Evolutionary conservation across 2,329 filamentous ascomycete species (phyloP).

Genomic region (Fusarium vanettenii): DNA sequence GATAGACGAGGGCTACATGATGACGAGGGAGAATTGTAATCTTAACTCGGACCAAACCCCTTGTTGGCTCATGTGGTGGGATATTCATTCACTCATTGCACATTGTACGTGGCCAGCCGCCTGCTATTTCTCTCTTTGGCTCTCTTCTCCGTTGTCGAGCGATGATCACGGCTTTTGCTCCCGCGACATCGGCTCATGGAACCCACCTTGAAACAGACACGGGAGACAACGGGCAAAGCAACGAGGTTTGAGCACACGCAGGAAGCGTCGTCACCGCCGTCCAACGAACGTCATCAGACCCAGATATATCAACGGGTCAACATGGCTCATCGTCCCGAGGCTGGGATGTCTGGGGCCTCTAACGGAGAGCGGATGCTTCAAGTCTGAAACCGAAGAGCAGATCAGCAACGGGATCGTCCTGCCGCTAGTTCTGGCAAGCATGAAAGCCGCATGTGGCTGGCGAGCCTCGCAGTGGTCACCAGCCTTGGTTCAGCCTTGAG

Average conservation of each 20-base stretch:
- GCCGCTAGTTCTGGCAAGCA: conserved; percentile 21
- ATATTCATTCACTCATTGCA: not conserved
- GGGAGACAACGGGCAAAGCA: conserved; percentile 11
- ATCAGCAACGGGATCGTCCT: conserved; percentile 38
- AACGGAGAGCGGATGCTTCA: conserved; percentile 27
- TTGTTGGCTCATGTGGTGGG: not conserved
- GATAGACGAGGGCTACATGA: not conserved
- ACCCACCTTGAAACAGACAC: conserved; percentile 30
- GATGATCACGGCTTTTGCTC: conserved; percentile 29
- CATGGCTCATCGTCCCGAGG: conserved; percentile 28
- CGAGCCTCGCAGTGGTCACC: conserved; percentile 28
- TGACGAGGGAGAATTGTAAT: not conserved
- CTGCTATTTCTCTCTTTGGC: conserved; percentile 30
- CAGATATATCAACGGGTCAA: conserved; percentile 34
- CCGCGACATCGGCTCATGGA: conserved; percentile 32
- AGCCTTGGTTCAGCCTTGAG: conserved; percentile 6
- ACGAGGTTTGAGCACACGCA: conserved; percentile 30
- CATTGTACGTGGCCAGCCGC: conserved; percentile 20
- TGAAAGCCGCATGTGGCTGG: conserved; percentile 20
- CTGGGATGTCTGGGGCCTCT: conserved; percentile 25
- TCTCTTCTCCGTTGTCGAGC: conserved; percentile 23
- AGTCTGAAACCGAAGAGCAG: conserved; percentile 41
- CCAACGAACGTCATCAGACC: conserved; percentile 34
- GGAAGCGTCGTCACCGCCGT: conserved; percentile 39
- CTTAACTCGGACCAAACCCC: not conserved